Percentiles rank a stretch among this genome's conserved stretches.
phyloP scores from a whole-genome alignment of 1,284 basidiomycete species.

The Porodaedalea pini region DNA sequence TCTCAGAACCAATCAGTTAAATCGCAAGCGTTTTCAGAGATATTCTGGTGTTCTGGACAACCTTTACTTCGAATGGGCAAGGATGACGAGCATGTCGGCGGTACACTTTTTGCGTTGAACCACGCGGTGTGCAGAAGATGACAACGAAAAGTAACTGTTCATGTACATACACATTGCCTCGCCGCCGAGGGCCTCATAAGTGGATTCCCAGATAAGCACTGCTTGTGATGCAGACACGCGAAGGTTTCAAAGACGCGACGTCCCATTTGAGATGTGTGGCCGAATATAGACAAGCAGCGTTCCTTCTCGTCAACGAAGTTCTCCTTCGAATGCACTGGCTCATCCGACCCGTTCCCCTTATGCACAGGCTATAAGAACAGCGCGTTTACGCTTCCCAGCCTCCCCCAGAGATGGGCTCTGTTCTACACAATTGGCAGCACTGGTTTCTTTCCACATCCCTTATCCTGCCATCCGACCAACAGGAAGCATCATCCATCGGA shows the following conservation, averaged over 20 bases:
- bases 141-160: background rate
- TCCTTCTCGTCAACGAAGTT: background rate
- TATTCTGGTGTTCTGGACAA: background rate
- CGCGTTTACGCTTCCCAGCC: background rate
- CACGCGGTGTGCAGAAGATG: background rate
- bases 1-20: background rate
- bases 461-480: background rate
- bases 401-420: background rate
- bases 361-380: constrained; percentile 7
- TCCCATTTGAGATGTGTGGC: background rate
- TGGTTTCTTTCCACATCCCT: background rate
- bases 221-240: constrained; percentile 4
- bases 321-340: constrained; percentile 1
- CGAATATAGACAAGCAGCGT: constrained; percentile 4
- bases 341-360: background rate
- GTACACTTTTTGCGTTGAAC: background rate
- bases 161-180: background rate
- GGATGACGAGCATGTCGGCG: background rate
- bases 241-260: background rate
- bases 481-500: background rate
- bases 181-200: background rate
- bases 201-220: constrained; percentile 14
- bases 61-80: background rate
- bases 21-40: background rate
- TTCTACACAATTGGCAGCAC: background rate